Evolutionary conservation across 2,329 filamentous ascomycete genomes (phyloP).

Genomic region (Aspergillus sp.): DNA sequence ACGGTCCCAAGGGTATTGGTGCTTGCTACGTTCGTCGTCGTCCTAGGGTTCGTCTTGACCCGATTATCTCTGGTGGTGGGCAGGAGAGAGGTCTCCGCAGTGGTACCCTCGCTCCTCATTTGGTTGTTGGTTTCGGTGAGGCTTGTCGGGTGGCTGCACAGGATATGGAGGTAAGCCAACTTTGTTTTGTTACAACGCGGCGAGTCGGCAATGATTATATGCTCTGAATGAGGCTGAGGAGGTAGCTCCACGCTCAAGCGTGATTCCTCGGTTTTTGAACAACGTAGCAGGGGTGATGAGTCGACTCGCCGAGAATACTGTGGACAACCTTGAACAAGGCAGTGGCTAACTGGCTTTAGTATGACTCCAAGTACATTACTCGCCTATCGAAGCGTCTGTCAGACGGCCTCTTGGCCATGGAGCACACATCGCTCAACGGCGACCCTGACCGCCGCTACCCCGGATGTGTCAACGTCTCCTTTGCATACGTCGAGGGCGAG

Average conservation of each 20-base stretch:
- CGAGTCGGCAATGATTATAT: constrained; percentile 71
- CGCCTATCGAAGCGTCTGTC: constrained; percentile 81
- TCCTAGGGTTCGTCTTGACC: constrained; percentile 90
- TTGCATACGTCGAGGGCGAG: constrained; percentile 97
- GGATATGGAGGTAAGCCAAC: constrained; percentile 78
- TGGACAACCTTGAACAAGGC: not conserved
- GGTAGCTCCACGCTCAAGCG: constrained; percentile 41
- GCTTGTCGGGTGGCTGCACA: constrained; percentile 89
- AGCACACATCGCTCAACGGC: constrained; percentile 91
- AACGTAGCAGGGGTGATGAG: constrained; percentile 71
- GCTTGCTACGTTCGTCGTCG: constrained; percentile 94
- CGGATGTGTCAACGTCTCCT: constrained; percentile 97
- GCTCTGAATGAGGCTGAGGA: constrained; percentile 70
- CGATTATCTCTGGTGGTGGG: constrained; percentile 93
- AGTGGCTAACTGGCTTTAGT: constrained; percentile 65
- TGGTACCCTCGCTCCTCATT: constrained; percentile 85
- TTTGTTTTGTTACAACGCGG: constrained; percentile 10
- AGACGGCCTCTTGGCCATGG: constrained; percentile 81
- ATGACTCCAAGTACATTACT: constrained; percentile 85
- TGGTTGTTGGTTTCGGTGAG: constrained; percentile 92
- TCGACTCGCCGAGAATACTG: constrained; percentile 29
- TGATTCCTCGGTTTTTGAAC: constrained; percentile 57
- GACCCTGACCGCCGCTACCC: constrained; percentile 84
- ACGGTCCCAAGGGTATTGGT: constrained; percentile 95
- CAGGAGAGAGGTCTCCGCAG: constrained; percentile 95